Evolutionary conservation across 768 basidiomycete species (phyloP), one percentile per base, ranked within the genome.

Genomic region (Leccinum rimulosum): DNA sequence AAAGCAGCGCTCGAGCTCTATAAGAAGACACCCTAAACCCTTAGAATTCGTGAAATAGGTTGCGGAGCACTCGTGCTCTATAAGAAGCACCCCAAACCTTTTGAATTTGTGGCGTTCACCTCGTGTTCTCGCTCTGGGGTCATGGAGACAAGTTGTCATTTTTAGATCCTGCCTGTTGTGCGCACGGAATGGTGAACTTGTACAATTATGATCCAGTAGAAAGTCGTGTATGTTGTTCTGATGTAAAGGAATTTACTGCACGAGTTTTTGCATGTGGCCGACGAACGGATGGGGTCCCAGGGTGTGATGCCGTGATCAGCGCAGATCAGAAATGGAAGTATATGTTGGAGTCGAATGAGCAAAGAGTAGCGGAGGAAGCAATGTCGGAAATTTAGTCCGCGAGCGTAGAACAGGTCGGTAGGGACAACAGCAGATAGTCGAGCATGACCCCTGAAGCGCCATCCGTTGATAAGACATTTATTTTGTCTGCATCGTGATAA

Each of bases 401-500:
- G 35, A 36, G 14, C 14, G 14, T 36, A 6, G 35, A 36, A 36
- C 35, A 36, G 35, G 14, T 36, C 35, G 27, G 27, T 17, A 40
- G 14, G 17, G 38, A 51, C 19, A 31, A 47, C n/a, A 60, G 43
- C 15, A 30, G 3, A 52, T 52, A 40, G 19, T 12, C 10, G 11
- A 61, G 52, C 15, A 47, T 45, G 15, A 35, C 49, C 5, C 6
- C 48, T 25, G 60, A 61, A 47, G 31, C 14, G 19, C 60, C 60
- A 3, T 61, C 49, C 38, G 35, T 5, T 5, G 57, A 31, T 57
- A 61, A 47, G 38, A 52, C 50, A 15, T 19, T 40, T 50, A 9
- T 28, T 8, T 56, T 6, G 7, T 63, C 54, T 40, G 51, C 62
- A 48, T 63, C 62, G 3, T 25, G 31, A 50, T 49, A 48, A 22